Conservation (phyloP, 1,139 yeast genomes). For the Protomyces pachydermus region DNA sequence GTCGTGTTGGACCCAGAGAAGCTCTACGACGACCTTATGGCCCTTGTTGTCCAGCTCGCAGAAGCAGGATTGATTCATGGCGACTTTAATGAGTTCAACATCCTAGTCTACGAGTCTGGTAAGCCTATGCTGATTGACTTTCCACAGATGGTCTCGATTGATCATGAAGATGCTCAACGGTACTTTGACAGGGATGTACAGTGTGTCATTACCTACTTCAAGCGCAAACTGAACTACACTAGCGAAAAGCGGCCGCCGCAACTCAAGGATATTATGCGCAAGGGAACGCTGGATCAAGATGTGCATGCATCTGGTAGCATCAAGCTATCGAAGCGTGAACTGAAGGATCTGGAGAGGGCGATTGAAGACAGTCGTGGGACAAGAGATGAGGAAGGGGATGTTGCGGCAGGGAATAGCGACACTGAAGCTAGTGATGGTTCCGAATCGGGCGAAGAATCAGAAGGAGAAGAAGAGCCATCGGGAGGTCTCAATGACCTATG, state of each 20-base stretch:
- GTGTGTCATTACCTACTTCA: constrained; percentile 78
- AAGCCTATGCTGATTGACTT: constrained; percentile 84
- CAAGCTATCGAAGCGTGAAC: constrained; percentile 60
- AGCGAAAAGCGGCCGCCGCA: constrained; percentile 73
- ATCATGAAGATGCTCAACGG: constrained; percentile 79
- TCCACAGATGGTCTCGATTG: constrained; percentile 94
- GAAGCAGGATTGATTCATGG: constrained; percentile 90
- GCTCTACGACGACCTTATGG: constrained; percentile 79
- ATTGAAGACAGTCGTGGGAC: constrained; percentile 42
- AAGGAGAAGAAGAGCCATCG: constrained; percentile 37
- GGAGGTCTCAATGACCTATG: background rate
- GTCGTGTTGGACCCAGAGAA: constrained; percentile 50
- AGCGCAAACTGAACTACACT: constrained; percentile 65
- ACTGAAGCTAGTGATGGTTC: constrained; percentile 29
- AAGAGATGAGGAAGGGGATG: constrained; percentile 39
- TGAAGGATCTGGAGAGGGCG: constrained; percentile 58
- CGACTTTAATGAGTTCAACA: constrained; percentile 94
- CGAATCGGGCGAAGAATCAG: constrained; percentile 35
- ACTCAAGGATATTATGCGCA: constrained; percentile 69
- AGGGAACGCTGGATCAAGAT: constrained; percentile 59
- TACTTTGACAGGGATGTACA: constrained; percentile 90
- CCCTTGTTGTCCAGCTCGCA: constrained; percentile 74
- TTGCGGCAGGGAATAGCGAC: constrained; percentile 33
- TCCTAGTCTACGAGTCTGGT: constrained; percentile 58
- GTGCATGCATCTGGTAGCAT: constrained; percentile 68